Evolutionary conservation across 805 yeast species (phyloP).

Genomic region (Ogataea methylovora): DNA sequence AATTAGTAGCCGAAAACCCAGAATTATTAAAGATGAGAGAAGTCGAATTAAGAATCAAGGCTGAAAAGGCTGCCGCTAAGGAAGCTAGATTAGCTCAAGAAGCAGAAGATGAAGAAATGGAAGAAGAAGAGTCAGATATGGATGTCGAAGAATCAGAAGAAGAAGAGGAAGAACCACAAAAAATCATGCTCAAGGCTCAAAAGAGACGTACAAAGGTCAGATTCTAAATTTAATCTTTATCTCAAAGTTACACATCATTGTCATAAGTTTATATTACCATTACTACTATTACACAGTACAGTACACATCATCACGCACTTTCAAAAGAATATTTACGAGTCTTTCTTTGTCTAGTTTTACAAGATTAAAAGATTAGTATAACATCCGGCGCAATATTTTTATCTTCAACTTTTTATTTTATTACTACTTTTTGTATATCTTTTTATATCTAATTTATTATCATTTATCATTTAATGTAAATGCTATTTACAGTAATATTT

Average conservation of each 20-base stretch:
- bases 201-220: conserved; percentile 35
- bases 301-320: too few species aligned
- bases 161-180: conserved; percentile 39
- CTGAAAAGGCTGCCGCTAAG: conserved; percentile 62
- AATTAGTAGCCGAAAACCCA: conserved; percentile 82
- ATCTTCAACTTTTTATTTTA: too few species aligned
- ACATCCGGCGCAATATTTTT: too few species aligned
- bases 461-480: too few species aligned
- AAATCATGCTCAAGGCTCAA: conserved; percentile 56
- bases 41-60: conserved; percentile 74
- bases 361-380: too few species aligned
- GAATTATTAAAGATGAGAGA: conserved; percentile 89
- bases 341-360: too few species aligned
- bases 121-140: conserved; percentile 35
- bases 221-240: conserved; percentile 30
- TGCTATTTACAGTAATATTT: conserved; percentile 1
- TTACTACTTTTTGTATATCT: too few species aligned
- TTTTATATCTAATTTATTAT: too few species aligned
- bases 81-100: conserved; percentile 39
- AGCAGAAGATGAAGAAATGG: conserved; percentile 37
- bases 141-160: conserved; percentile 38
- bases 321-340: too few species aligned
- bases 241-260: neutral
- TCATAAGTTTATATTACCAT: too few species aligned
- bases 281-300: too few species aligned